phyloP scores from a whole-genome alignment of 2,329 filamentous ascomycete genomes.

The Colletotrichum salicis region DNA sequence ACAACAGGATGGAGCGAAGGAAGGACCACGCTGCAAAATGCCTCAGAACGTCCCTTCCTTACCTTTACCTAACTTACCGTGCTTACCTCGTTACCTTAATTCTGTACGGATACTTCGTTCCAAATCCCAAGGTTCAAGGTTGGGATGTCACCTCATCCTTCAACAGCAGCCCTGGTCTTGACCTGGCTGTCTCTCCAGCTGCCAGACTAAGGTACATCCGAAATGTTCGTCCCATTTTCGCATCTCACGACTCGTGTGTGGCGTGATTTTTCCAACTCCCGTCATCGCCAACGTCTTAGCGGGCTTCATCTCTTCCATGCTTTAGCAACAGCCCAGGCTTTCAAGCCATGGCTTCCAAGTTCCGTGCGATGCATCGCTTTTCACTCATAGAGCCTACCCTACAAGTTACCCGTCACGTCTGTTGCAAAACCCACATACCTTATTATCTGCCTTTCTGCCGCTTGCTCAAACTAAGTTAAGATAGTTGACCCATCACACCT shows the following conservation, averaged over 20 bases:
- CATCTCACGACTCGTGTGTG: conserved; percentile 28
- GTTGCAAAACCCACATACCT: not conserved
- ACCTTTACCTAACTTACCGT: too few relatives aligned
- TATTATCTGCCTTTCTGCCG: not conserved
- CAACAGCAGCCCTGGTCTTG: not conserved
- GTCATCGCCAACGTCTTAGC: conserved; percentile 23
- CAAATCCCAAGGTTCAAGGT: not conserved
- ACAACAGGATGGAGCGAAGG: not conserved
- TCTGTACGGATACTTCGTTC: too few relatives aligned
- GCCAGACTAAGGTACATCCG: not conserved
- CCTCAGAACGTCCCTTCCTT: not conserved
- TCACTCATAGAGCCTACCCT: not conserved
- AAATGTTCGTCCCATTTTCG: conserved; percentile 32
- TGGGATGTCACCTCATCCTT: not conserved
- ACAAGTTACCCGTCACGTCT: not conserved
- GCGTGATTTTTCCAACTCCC: conserved; percentile 29
- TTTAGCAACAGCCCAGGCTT: not conserved
- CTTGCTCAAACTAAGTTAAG: not conserved
- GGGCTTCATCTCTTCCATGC: conserved; percentile 8
- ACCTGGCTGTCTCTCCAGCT: not conserved
- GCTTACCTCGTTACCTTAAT: not conserved
- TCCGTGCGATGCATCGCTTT: not conserved
- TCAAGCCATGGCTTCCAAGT: not conserved
- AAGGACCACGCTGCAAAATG: not conserved
- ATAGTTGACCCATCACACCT: not conserved